Evolutionary conservation across 2,329 filamentous ascomycete genomes (phyloP), one percentile per base, ranked within the genome.

Genomic region (Clarireedia sp.): DNA sequence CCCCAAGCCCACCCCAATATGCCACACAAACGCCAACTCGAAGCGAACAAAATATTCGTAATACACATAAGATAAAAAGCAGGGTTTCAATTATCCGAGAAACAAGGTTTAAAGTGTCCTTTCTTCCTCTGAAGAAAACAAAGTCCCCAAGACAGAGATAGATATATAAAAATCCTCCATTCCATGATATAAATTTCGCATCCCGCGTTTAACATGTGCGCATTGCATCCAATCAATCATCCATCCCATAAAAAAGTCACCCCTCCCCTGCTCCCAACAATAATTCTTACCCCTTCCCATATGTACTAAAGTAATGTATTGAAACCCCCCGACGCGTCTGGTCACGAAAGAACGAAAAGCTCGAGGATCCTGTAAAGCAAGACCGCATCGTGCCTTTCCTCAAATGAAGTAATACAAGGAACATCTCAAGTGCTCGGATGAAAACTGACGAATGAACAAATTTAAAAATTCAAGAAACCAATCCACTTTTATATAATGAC

Each of bases 371-470:
- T 43, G 7, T 43, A 43, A 43, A 21, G 12, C 12, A 33, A 33
- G 29, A 33, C 29, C 29, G 29, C 29, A 2, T 33, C 29, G 12
- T 33, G 29, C 29, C 29, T 33, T 33, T 12, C 9, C 9, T 33
- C 10, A 33, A 33, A 33, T 8, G n/a, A 43, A 43, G 40, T 17
- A 43, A 43, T 21, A 23, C 17, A 19, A 21, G 17, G 21, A 17
- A 17, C 40, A 19, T 21, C 40, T 19, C 21, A 12, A 43, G 21
- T 36, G 10, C 24, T 48, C 24, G 7, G 14, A 26, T 7, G 23
- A 48, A 54, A 68, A 46, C 2, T 14, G 7, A n/a, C 3, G 19
- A 46, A 21, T 23, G 14, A 46, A 26, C 19, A 21, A 24, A 26
- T 24, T 26, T n/a, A 24, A 41, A 41, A 3, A 41, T n/a, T 26